phyloP scores from a whole-genome alignment of 2,329 filamentous ascomycete species.

The Grosmannia serpens region DNA sequence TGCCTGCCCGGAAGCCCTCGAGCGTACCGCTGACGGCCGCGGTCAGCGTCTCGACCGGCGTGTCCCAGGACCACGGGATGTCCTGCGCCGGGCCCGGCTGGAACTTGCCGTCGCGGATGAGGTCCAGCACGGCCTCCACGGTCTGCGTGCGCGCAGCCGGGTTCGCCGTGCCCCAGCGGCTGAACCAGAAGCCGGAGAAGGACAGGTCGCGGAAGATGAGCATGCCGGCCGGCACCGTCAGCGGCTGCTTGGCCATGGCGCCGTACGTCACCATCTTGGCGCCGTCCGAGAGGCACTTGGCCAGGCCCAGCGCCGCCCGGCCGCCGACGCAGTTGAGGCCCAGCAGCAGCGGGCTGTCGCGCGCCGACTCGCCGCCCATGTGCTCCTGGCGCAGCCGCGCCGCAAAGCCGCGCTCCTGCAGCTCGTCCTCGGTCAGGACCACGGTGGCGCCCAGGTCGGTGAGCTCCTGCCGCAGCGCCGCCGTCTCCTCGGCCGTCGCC shows the following conservation, averaged over 20 bases:
- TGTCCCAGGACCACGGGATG: constrained; percentile 74
- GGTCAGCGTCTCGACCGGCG: constrained; percentile 55
- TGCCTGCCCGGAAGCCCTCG: constrained; percentile 73
- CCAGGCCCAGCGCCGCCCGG: constrained; percentile 66
- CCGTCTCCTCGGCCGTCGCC: constrained; percentile 50
- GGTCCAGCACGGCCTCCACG: constrained; percentile 69
- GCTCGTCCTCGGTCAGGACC: constrained; percentile 45
- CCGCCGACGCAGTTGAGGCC: constrained; percentile 93
- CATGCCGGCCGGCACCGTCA: constrained; percentile 68
- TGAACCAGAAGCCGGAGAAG: constrained; percentile 93
- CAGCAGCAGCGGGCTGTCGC: constrained; percentile 47
- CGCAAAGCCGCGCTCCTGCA: constrained; percentile 45
- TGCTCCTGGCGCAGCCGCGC: constrained; percentile 45
- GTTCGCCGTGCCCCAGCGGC: constrained; percentile 71
- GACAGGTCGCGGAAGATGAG: constrained; percentile 88
- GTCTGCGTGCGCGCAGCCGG: constrained; percentile 64
- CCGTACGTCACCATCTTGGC: constrained; percentile 86
- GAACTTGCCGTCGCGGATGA: constrained; percentile 68
- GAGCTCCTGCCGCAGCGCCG: constrained; percentile 43
- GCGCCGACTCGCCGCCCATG: constrained; percentile 52
- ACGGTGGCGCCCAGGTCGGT: constrained; percentile 42
- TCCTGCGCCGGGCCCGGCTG: constrained; percentile 73
- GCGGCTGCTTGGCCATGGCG: constrained; percentile 83
- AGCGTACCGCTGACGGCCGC: constrained; percentile 73
- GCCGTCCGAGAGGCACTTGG: constrained; percentile 57